phyloP scores from a whole-genome alignment of 2,329 filamentous ascomycete species.

The Trichoderma pleuroti region DNA sequence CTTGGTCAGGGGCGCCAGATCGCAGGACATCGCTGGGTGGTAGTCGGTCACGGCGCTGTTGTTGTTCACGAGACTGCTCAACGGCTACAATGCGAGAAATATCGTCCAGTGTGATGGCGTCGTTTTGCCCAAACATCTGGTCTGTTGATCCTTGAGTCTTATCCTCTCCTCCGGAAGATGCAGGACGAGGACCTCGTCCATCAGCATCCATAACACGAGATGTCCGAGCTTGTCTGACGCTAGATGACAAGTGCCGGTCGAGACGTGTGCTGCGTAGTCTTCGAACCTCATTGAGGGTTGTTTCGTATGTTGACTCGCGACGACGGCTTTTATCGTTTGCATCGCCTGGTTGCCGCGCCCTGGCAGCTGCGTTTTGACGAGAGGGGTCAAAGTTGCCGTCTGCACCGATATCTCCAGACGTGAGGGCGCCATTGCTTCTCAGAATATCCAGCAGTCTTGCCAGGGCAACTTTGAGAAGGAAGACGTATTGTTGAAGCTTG shows the following conservation, averaged over 20 bases:
- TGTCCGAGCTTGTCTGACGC: constrained; percentile 82
- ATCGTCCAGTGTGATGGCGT: constrained; percentile 90
- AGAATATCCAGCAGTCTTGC: constrained; percentile 85
- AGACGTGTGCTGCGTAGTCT: constrained; percentile 87
- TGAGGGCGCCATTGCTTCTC: constrained; percentile 75
- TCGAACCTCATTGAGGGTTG: constrained; percentile 92
- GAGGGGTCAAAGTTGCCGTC: constrained; percentile 49
- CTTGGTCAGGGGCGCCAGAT: constrained; percentile 43
- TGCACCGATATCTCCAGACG: constrained; percentile 61
- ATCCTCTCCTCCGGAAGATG: constrained; percentile 64
- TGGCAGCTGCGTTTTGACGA: constrained; percentile 58
- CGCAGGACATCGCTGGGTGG: constrained; percentile 62
- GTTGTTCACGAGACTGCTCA: constrained; percentile 90
- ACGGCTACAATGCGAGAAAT: constrained; percentile 94
- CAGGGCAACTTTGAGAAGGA: constrained; percentile 85
- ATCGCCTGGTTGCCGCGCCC: constrained; percentile 67
- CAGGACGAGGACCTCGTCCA: constrained; percentile 64
- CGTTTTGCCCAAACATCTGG: constrained; percentile 82
- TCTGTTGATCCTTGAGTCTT: constrained; percentile 60
- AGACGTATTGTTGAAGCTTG: constrained; percentile 90
- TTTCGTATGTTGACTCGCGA: constrained; percentile 80
- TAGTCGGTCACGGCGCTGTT: constrained; percentile 56
- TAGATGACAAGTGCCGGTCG: constrained; percentile 90
- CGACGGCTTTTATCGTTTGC: constrained; percentile 52
- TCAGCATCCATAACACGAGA: constrained; percentile 79